Evolutionary conservation across 768 basidiomycete genomes (phyloP).

Genomic region (Pholiota conissans): DNA sequence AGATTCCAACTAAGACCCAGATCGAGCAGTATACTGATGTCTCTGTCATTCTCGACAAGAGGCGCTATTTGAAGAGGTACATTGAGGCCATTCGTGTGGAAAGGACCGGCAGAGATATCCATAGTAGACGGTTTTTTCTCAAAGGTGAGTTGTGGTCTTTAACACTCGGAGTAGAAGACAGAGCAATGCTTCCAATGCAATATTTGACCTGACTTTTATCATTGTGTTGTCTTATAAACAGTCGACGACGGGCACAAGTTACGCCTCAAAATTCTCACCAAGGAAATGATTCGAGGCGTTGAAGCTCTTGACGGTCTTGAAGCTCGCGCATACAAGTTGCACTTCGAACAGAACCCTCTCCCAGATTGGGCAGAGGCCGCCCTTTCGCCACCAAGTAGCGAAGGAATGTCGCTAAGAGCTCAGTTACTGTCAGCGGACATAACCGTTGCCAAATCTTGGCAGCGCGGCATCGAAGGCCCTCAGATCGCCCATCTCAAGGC

Average conservation of each 20-base stretch:
- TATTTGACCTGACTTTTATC: too few relatives aligned
- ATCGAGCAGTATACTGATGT: background rate
- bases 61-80: conserved; percentile 20
- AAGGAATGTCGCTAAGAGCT: background rate
- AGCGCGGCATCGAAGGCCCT: background rate
- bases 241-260: background rate
- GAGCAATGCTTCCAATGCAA: too few relatives aligned
- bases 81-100: conserved; percentile 32
- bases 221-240: too few relatives aligned
- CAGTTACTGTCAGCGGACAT: background rate
- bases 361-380: background rate
- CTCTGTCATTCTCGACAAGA: background rate
- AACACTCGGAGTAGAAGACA: too few relatives aligned
- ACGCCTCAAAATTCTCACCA: background rate
- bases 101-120: conserved; percentile 28
- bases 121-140: conserved; percentile 30
- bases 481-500: background rate
- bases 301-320: background rate
- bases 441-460: background rate
- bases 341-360: background rate
- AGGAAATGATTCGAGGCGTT: background rate
- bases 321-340: background rate
- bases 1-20: background rate
- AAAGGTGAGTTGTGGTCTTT: conserved; percentile 19
- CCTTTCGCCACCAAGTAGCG: too few relatives aligned